Evolutionary conservation across 176 grass and related monocot species (phyloP).

Genomic region (Phragmites australis): DNA sequence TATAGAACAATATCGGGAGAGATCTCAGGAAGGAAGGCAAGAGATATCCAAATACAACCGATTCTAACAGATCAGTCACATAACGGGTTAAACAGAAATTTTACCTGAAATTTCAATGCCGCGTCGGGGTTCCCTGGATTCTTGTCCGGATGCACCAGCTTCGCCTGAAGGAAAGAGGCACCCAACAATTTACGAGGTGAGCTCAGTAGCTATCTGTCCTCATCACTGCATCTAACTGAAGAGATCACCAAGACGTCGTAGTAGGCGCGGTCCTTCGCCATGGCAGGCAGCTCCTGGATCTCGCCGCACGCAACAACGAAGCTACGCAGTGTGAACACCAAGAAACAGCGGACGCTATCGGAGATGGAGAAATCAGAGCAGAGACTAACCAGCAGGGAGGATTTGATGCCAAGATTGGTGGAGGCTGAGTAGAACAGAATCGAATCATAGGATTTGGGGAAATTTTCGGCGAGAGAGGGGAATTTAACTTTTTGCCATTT

Average conservation of each 20-base stretch:
- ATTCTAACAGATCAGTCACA: no score
- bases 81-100: not conserved
- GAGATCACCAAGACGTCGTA: constrained; percentile 71
- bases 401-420: not conserved
- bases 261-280: constrained; percentile 92
- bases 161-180: constrained; percentile 60
- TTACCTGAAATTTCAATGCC: constrained; percentile 82
- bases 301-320: not conserved
- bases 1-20: no score
- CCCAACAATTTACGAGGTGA: not conserved
- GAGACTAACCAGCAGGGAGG: not conserved
- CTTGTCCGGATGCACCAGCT: constrained; percentile 89
- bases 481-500: no score
- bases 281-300: constrained; percentile 43
- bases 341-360: not conserved
- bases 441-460: not conserved
- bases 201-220: not conserved
- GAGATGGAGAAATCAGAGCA: not conserved
- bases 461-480: no score
- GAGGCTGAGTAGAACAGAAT: not conserved
- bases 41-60: no score
- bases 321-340: not conserved
- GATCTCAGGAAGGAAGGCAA: no score
- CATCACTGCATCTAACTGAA: not conserved
- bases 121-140: constrained; percentile 87